Evolutionary conservation across 2,329 filamentous ascomycete genomes (phyloP), one percentile per base, ranked within the genome.

Genomic region (Lecanicillium sp.): DNA sequence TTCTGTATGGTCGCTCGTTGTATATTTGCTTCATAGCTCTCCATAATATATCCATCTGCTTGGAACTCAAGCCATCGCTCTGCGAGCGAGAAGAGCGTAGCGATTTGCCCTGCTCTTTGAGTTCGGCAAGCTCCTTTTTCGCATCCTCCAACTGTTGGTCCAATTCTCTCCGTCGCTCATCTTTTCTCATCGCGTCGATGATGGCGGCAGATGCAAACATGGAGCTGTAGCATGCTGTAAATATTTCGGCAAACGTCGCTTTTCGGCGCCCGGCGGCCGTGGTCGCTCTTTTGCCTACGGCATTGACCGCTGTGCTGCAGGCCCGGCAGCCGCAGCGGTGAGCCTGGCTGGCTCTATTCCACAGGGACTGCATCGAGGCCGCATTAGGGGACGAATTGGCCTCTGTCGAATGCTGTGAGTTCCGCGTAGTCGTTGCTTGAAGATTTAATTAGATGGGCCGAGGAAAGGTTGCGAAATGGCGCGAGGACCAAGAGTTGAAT

Each of bases 151-250:
- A 75, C 49, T 78, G 75, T 17, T 65, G 60, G 47, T 88, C 82
- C 68, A 86, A 78, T 54, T 83, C 74, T 52, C 70, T 71, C 39
- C 77, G 72, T 52, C 79, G 71, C 33, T 70, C 68, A 46, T 78
- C 71, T 60, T 87, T 87, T 24, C 67, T 62, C 23, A 71, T 68
- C 5, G 78, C 77, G 61, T 89, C 85, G 24, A 78, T 67, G 3
- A 84, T 68, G 10, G 82, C 75, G 2, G 82, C 83, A 2, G 79
- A 78, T 5, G 80, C 83, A 57, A 86, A 77, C 46, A 84, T 75
- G 27, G 81, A 78, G 21, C 83, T 83, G 59, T 87, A 87, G 61
- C 76, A 78, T 32, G 84, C 78, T 20, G 83, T 86, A 59, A 84
- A 73, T 51, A 82, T 54, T 65, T 81, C 69, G 64, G 74, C 66